Conservation (phyloP, 2,329 filamentous ascomycete species). For the Fusarium foetens region DNA sequence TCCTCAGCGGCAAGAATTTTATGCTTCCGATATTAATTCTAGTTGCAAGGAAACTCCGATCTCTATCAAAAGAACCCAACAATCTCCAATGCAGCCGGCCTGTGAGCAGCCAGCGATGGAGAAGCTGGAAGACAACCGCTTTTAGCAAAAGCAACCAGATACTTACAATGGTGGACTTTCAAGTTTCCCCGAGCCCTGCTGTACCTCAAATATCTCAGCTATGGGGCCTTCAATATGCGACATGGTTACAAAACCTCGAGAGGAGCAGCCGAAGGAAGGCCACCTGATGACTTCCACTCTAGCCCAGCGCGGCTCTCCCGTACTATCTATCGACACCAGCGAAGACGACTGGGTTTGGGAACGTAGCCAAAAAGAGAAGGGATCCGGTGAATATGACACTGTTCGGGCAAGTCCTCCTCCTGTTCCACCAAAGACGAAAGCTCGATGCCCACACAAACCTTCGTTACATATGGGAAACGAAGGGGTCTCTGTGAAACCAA, state of each 20-base stretch:
- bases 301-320: conserved; percentile 45
- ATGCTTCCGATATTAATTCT: neutral
- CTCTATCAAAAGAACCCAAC: neutral
- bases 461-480: neutral
- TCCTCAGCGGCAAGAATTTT: neutral
- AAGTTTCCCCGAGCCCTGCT: neutral
- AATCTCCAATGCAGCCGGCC: conserved; percentile 17
- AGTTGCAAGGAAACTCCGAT: neutral
- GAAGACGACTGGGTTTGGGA: conserved; percentile 38
- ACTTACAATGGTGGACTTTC: neutral
- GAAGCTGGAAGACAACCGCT: neutral
- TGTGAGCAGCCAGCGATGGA: neutral
- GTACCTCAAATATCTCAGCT: conserved; percentile 8
- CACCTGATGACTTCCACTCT: neutral
- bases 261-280: neutral
- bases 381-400: neutral
- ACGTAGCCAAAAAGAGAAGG: neutral
- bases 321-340: conserved; percentile 45
- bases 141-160: conserved; percentile 15
- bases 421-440: neutral
- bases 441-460: neutral
- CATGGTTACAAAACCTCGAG: neutral
- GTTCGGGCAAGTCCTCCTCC: neutral
- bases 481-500: neutral
- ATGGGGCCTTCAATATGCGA: neutral